Evolutionary conservation across 371 early-diverging fungal species (phyloP).

Genomic region (Mucor irregularis): DNA sequence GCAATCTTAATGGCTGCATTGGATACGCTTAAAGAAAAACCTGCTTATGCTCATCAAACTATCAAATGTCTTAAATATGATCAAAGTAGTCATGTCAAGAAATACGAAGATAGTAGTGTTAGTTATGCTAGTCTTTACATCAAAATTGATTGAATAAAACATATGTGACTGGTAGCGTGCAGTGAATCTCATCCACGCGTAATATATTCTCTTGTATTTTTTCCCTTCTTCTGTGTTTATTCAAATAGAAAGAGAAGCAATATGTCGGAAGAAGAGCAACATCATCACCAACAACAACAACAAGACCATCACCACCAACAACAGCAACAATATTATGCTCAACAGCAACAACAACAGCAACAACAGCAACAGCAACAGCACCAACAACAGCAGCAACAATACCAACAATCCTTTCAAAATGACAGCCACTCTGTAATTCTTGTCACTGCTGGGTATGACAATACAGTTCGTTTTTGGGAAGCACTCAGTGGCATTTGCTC

Average conservation of each 20-base stretch:
- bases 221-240: not conserved
- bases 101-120: constrained; percentile 66
- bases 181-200: too few species aligned
- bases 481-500: constrained; percentile 92
- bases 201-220: not conserved
- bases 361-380: constrained; percentile 21
- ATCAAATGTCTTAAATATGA: constrained; percentile 79
- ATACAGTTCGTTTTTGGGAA: constrained; percentile 98
- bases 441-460: constrained; percentile 95
- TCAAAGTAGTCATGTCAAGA: constrained; percentile 68
- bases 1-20: constrained; percentile 76
- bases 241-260: not conserved
- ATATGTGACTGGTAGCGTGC: not conserved
- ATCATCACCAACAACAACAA: not conserved
- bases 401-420: constrained; percentile 43
- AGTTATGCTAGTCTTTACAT: constrained; percentile 67
- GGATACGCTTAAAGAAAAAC: constrained; percentile 19
- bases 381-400: constrained; percentile 50
- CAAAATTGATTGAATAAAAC: constrained; percentile 3
- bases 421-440: constrained; percentile 84
- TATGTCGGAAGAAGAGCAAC: constrained; percentile 12
- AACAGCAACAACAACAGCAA: constrained; percentile 1
- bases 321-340: not conserved
- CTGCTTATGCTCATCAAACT: not conserved
- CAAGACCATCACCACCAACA: constrained; percentile 5